Base-by-base conservation (phyloP, 805 yeast species). In the Wickerhamomyces kurtzmanii region DNA sequence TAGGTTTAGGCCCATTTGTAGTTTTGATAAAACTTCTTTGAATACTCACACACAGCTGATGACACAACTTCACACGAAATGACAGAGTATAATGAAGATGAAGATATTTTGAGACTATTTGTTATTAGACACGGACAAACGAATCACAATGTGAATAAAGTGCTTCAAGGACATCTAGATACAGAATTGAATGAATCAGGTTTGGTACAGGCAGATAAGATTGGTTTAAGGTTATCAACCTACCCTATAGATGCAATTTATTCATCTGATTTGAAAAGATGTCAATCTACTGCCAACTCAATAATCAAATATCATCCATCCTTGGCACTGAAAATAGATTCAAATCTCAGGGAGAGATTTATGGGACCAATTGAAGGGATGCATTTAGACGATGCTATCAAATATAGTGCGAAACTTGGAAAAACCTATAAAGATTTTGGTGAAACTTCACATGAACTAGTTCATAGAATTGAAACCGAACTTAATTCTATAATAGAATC, bases 121-220 rank as follows among this genome's bases (percentile, higher is more conserved):
- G 49, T 83, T 5, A 70, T 84, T 5, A 69, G 95, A 43, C 95
- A 84, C 42, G 95, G 94, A 2, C 91, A 80, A 48, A 84, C 95
- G 0, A 75, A 75, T 31, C 75, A 77, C 51, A 84, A 84, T 46
- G 62, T 64, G 21, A 47, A 65, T 29, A 77, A 73, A 51, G 77
- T 79, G 27, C 51, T 84, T 21, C 95, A 84, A 51, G 95, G 95
- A 1, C 94, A 84, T 45, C 43, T 60, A 24, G 78, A 84, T 45
- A 70, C 75, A 5, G 65, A 71, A 12, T 45, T 85, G 30, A 83
- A 83, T 43, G 65, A 54, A 1, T 61, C 57, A 4, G 94, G 95
- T 0, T 31, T 45, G 3, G 39, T 54, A 4, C 94, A 84, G 47
- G 85, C 87, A 2, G 40, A 40, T 17, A 44, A 55, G 26, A 62